Evolutionary conservation across 148 eudicot species (phyloP).

Genomic region (Arbutus unedo): DNA sequence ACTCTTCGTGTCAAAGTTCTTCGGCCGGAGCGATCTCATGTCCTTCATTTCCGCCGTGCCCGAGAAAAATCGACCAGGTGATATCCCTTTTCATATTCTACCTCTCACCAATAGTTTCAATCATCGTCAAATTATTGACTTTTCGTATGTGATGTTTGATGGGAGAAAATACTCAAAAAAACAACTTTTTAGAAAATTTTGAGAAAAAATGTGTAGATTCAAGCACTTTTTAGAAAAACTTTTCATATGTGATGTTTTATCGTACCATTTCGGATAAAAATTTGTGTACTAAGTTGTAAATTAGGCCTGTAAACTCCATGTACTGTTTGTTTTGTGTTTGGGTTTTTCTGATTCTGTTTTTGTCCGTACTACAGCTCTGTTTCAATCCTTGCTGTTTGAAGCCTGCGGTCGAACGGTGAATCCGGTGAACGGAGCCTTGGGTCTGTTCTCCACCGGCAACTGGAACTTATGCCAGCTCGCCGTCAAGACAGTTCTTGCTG

Average conservation of each 20-base stretch:
- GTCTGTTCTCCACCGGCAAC: conserved; percentile 48
- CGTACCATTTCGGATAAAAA: no score
- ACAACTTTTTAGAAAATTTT: no score
- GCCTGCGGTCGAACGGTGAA: conserved; percentile 55
- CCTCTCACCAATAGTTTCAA: not conserved
- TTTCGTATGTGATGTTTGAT: no score
- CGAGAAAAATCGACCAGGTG: not conserved
- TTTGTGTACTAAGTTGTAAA: no score
- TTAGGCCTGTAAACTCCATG: no score
- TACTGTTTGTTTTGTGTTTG: no score
- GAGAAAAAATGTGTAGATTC: no score
- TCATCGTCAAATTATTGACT: no score
- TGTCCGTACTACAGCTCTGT: conserved; percentile 30
- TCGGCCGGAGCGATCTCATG: conserved; percentile 74
- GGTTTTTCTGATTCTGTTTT: not conserved
- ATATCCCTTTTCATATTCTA: not conserved
- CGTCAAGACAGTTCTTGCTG: conserved; percentile 43
- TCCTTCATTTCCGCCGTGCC: conserved; percentile 71
- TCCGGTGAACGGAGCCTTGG: conserved; percentile 52
- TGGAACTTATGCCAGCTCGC: conserved; percentile 49
- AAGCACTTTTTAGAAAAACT: no score
- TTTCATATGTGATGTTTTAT: no score
- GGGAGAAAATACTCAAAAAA: no score
- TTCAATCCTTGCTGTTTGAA: conserved; percentile 48
- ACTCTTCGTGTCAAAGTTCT: conserved; percentile 71